Evolutionary conservation across 192 early-diverging fungal genomes (phyloP), one percentile per base, ranked within the genome.

Genomic region (Coemansia interrupta): DNA sequence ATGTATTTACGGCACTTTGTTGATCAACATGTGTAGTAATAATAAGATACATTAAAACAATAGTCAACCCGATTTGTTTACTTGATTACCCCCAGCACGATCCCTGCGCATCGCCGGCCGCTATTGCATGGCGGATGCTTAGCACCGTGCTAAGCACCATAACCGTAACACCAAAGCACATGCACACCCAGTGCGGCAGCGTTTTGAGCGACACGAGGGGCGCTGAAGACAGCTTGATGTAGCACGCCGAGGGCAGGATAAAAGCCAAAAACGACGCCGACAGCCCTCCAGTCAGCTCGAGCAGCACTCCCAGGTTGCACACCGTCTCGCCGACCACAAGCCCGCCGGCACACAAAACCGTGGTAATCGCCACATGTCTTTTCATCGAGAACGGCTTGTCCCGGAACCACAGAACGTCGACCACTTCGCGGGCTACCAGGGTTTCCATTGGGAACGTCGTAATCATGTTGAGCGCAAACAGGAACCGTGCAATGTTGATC

Each of bases 391-490:
- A 89, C 14, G 63, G 56, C 20, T 24, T 57, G 49, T 80, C 66
- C 63, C 78, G 84, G 60, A 83, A 87, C 9, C 60, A 24, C 20
- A 71, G 58, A 39, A 52, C 17, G 22, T 89, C 87, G 46, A 90
- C 65, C 7, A 90, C 87, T 77, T 93, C 91, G 30, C 93, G 84
- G 49, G 90, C 91, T 28, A 96, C 93, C 74, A 96, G 91, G 6
- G 85, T 82, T 56, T 96, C 94, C 68, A 94, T 80, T 4, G 94
- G 94, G 41, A 92, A 85, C 22, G 94, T 95, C 7, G 93, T 87
- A 52, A 96, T 93, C 94, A 96, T 96, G 81, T 96, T 95, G 23
- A 93, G 80, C 4, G 88, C 94, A 71, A 96, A 95, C 26, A 83
- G 83, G 44, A 93, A 80, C 10, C 94, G 84, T 22, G 93, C 89